Evolutionary conservation across 148 eudicot genomes (phyloP), one percentile per base, ranked within the genome.

Genomic region (Rhododendron ovatum): DNA sequence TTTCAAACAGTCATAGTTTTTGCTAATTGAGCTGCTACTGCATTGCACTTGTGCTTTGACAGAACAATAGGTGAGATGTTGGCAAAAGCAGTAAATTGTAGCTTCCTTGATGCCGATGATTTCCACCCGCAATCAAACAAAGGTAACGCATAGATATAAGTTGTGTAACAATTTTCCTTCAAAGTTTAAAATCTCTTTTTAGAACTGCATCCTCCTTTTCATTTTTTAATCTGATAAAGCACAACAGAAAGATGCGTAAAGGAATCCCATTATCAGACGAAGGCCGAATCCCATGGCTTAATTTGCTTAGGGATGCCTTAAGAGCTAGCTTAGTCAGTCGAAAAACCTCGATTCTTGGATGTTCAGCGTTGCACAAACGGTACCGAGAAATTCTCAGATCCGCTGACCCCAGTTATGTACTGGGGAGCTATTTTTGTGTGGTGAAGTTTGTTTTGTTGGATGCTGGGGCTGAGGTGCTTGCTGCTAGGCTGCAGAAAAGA

Each of bases 101-200:
- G 80, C 82, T 97, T 94, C 79, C 91, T 95, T 81, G 99, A 95
- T 87, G 99, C 98, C 35, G 99, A 97, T 91, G 98, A 97, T 91
- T 95, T 93, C 73, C 99, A 97, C 85, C 91, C 98, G 14, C 90
- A 90, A 82, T 87, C 96, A 50, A 97, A 95, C 92, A 97, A 91
- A 95, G 99, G 99, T 97, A 88, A 55, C 15, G 6, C 3, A 53
- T 84, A 4, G 30, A 50, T 28, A 22, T n/a, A n/a, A n/a, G n/a
- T n/a, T 35, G 13, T 53, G 50, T 30, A 17, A n/a, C 37, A 3
- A 45, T 5, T 45, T 45, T 45, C 7, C 61, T 17, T 33, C 7
- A 0, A 39, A 41, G 63, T 50, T 30, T 80, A 7, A 51, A 80
- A 80, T 50, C n/a, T 20, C 26, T 7, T 82, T 63, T 14, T 50